Evolutionary conservation across 208 protist genomes (phyloP).

Genomic region (Sergeia podlipaevii): DNA sequence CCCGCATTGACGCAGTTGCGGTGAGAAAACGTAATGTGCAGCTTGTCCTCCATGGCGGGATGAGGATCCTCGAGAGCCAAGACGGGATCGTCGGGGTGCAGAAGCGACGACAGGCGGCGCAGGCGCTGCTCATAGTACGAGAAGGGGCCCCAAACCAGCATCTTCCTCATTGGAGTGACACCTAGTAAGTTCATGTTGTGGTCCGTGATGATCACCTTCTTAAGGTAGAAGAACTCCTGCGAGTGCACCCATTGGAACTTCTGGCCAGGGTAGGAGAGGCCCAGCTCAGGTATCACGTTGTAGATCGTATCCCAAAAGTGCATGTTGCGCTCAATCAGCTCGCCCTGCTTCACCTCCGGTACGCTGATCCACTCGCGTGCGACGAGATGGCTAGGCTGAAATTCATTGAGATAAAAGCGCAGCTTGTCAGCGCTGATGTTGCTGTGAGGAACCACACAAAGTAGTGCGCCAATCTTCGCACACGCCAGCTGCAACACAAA

Average conservation of each 20-base stretch:
- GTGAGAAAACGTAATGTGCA: conserved; percentile 86
- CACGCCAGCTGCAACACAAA: conserved; percentile 89
- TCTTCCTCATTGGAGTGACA: conserved; percentile 86
- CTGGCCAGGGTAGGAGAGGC: conserved; percentile 88
- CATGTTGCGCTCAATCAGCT: conserved; percentile 90
- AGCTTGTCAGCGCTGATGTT: conserved; percentile 88
- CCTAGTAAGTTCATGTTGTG: conserved; percentile 92
- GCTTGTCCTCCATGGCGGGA: conserved; percentile 82
- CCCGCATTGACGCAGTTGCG: conserved; percentile 89
- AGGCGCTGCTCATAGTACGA: conserved; percentile 92
- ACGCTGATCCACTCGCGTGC: conserved; percentile 88
- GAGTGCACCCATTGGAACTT: conserved; percentile 92
- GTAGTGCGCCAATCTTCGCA: conserved; percentile 83
- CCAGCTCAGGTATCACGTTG: conserved; percentile 91
- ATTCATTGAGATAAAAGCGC: conserved; percentile 91
- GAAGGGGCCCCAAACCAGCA: conserved; percentile 89
- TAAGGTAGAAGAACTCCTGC: conserved; percentile 91
- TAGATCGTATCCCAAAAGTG: conserved; percentile 92
- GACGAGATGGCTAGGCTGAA: conserved; percentile 84
- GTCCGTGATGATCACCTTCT: conserved; percentile 91
- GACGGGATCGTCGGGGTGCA: conserved; percentile 89
- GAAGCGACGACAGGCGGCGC: conserved; percentile 76
- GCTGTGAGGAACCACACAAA: conserved; percentile 74
- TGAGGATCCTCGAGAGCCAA: conserved; percentile 81
- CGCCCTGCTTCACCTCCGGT: conserved; percentile 76